These are phyloP conservation scores for Monascus ruber DNA, from an alignment of 2,329 filamentous ascomycete genomes.

Conservation along the genomic window DNA sequence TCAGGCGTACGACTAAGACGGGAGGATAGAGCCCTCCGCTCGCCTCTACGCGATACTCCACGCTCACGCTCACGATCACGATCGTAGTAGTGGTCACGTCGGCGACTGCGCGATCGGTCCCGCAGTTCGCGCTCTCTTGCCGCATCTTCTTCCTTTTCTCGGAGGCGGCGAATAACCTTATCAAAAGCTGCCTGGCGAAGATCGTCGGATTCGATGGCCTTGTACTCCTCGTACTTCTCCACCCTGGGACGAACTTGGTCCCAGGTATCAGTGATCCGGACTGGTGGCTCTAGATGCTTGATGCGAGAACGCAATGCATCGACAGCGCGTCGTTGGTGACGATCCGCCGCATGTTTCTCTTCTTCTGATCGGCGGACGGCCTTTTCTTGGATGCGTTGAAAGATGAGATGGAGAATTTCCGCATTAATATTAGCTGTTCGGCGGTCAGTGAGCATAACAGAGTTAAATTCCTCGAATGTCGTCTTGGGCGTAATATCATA, in stretches of 20 bases:
- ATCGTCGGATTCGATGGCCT: slow-evolving; percentile 71
- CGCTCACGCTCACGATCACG: slow-evolving; percentile 42
- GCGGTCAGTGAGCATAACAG: slow-evolving; percentile 71
- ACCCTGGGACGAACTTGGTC: slow-evolving; percentile 75
- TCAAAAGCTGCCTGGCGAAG: slow-evolving; percentile 76
- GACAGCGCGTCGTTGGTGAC: slow-evolving; percentile 70
- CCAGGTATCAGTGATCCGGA: slow-evolving; percentile 69
- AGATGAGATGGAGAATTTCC: slow-evolving; percentile 69
- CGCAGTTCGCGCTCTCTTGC: slow-evolving; percentile 48
- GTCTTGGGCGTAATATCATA: slow-evolving; percentile 84
- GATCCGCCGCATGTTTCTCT: slow-evolving; percentile 69
- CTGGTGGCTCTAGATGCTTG: slow-evolving; percentile 80
- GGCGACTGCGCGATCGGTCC: slow-evolving; percentile 32
- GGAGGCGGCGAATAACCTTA: slow-evolving; percentile 80
- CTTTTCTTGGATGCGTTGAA: slow-evolving; percentile 80
- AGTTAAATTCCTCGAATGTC: slow-evolving; percentile 76
- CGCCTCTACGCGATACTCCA: slow-evolving; percentile 27
- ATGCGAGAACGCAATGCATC: slow-evolving; percentile 77
- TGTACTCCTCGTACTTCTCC: slow-evolving; percentile 72
- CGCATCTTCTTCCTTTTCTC: slow-evolving; percentile 75
- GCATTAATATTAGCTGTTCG: slow-evolving; percentile 79
- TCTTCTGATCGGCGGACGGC: slow-evolving; percentile 72
- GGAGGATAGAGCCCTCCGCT: slow-evolving; percentile 30
- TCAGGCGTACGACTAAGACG: slow-evolving; percentile 81
- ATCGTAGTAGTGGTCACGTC: slow-evolving; percentile 44